Percentiles rank a stretch among this genome's conserved stretches.
These are phyloP conservation scores for Tricholoma terreum DNA, from an alignment of 768 basidiomycete species.

Conservation along the genomic window DNA sequence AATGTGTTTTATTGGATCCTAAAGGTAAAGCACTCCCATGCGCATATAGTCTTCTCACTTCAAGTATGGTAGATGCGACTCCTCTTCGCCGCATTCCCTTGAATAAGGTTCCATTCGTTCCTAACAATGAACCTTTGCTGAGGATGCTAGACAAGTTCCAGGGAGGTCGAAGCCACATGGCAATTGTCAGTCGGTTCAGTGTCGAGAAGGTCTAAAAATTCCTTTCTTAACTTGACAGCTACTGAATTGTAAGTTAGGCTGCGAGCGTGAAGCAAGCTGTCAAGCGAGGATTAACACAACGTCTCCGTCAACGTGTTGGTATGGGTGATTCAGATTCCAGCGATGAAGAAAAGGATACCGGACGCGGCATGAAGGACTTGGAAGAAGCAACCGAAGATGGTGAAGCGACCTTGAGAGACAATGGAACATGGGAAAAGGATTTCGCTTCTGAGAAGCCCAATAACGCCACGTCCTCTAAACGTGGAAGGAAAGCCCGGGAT, in stretches of 20 bases:
- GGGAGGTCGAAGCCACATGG: constrained; percentile 89
- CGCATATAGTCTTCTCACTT: no score
- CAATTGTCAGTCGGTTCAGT: constrained; percentile 79
- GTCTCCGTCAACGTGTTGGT: constrained; percentile 70
- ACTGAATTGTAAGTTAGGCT: constrained; percentile 33
- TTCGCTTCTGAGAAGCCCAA: background rate
- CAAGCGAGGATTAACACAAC: constrained; percentile 74
- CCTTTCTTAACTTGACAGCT: background rate
- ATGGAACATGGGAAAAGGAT: constrained; percentile 19
- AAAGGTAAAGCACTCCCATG: no score
- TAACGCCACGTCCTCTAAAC: background rate
- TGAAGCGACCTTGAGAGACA: constrained; percentile 25
- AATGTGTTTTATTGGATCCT: constrained; percentile 81
- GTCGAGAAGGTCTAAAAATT: constrained; percentile 47
- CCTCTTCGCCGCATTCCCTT: constrained; percentile 82
- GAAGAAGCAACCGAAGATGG: constrained; percentile 28
- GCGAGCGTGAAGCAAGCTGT: constrained; percentile 82
- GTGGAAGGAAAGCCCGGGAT: constrained; percentile 5
- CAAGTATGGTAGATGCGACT: constrained; percentile 79
- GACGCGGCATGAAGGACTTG: constrained; percentile 28
- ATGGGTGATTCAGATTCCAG: constrained; percentile 62
- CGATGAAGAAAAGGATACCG: constrained; percentile 25
- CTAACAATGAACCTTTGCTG: constrained; percentile 80
- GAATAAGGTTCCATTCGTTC: constrained; percentile 84
- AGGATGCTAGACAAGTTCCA: constrained; percentile 87